Evolutionary conservation across 192 early-diverging fungal genomes (phyloP).

Genomic region (Coemansia sp.): DNA sequence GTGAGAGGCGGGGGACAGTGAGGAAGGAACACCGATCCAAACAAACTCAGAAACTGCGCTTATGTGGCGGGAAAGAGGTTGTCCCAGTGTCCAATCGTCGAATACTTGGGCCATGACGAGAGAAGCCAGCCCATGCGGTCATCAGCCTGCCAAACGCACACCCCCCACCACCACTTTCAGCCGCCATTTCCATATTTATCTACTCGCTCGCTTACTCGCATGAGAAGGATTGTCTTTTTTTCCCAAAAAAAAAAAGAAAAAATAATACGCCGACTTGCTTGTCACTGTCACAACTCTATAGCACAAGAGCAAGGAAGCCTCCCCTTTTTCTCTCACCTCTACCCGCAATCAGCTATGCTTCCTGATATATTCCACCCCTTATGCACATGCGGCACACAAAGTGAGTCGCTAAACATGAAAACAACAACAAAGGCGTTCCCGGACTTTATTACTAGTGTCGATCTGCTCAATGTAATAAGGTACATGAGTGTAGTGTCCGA

Average conservation of each 20-base stretch:
- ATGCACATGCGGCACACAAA: conserved; percentile 7
- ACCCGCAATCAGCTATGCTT: conserved; percentile 2
- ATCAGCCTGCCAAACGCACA: not conserved
- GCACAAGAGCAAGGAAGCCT: conserved; percentile 2
- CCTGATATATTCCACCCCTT: not conserved
- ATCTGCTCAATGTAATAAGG: not conserved
- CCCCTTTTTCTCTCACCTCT: not conserved
- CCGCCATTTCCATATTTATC: not conserved
- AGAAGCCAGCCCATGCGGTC: not conserved
- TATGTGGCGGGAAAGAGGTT: not conserved
- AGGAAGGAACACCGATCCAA: conserved; percentile 6
- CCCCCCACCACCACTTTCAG: not conserved
- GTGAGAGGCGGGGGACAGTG: not conserved
- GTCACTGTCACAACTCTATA: not conserved
- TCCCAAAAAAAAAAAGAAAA: conserved; percentile 9
- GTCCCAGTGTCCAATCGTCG: conserved; percentile 1
- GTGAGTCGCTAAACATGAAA: not conserved
- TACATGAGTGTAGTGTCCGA: not conserved
- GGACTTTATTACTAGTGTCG: not conserved
- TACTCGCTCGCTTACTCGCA: not conserved
- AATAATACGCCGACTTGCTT: conserved; percentile 4
- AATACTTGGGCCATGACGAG: not conserved
- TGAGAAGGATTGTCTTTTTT: not conserved
- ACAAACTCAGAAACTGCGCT: conserved; percentile 5
- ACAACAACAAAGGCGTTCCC: conserved; percentile 10